phyloP scores from a whole-genome alignment of 1,139 yeast species.

The Candida sojae region DNA sequence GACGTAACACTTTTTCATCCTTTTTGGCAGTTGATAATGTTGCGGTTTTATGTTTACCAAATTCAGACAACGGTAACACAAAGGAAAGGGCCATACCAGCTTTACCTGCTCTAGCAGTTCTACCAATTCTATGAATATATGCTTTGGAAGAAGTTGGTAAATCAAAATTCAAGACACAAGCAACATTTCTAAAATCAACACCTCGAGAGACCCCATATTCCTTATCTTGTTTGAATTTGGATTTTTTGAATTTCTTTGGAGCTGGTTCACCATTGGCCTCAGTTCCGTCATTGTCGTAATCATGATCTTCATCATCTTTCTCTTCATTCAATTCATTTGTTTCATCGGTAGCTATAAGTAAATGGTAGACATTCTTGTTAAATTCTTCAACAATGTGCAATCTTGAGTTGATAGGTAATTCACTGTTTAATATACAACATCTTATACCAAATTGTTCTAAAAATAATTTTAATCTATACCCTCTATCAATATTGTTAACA shows the following conservation, averaged over 20 bases:
- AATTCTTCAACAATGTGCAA: slow-evolving; percentile 94
- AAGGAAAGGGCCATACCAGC: slow-evolving; percentile 94
- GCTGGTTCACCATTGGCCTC: slow-evolving; percentile 30
- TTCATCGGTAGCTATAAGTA: slow-evolving; percentile 95
- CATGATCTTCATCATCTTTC: slow-evolving; percentile 51
- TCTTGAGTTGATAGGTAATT: slow-evolving; percentile 89
- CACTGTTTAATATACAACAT: slow-evolving; percentile 87
- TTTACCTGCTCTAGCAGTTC: slow-evolving; percentile 98
- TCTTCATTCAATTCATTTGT: slow-evolving; percentile 54
- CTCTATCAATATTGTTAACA: slow-evolving; percentile 94
- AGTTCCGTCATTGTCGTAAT: slow-evolving; percentile 43
- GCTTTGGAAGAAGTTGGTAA: slow-evolving; percentile 88
- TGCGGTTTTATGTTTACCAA: slow-evolving; percentile 89
- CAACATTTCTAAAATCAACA: slow-evolving; percentile 93
- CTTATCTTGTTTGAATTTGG: slow-evolving; percentile 50
- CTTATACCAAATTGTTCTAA: slow-evolving; percentile 93
- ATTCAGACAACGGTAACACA: slow-evolving; percentile 79
- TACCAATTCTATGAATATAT: slow-evolving; percentile 91
- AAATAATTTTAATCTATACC: slow-evolving; percentile 86
- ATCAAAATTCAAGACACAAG: slow-evolving; percentile 95
- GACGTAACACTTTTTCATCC: slow-evolving; percentile 81
- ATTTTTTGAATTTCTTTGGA: slow-evolving; percentile 34
- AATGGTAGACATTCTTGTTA: slow-evolving; percentile 83
- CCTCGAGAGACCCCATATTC: slow-evolving; percentile 98
- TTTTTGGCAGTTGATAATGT: slow-evolving; percentile 67